Percentiles rank a stretch among this genome's conserved stretches.
Evolutionary conservation across 2,329 filamentous ascomycete genomes (phyloP).

Genomic region (Thielaviopsis populi): DNA sequence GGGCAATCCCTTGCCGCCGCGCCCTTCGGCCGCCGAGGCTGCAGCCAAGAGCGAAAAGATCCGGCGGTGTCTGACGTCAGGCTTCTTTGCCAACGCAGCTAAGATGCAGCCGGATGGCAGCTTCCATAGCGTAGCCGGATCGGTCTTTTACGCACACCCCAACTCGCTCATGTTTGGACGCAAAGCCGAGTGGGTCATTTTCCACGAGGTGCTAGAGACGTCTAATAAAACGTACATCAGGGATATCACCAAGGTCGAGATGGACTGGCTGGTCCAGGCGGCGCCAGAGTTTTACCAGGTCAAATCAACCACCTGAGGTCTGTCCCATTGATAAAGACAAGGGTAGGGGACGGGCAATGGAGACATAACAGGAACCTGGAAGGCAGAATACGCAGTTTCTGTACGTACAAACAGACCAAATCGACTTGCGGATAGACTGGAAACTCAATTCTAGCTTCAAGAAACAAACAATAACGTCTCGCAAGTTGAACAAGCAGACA

Average conservation of each 20-base stretch:
- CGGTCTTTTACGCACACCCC: slow-evolving; percentile 72
- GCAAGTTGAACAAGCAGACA: no score
- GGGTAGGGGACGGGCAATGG: neutral
- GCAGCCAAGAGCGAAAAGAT: slow-evolving; percentile 49
- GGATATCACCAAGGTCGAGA: slow-evolving; percentile 87
- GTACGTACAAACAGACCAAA: no score
- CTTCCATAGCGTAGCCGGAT: slow-evolving; percentile 72
- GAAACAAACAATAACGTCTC: no score
- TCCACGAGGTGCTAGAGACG: slow-evolving; percentile 85
- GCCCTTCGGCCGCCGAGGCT: slow-evolving; percentile 21
- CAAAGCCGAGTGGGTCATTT: slow-evolving; percentile 92
- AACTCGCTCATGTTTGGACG: slow-evolving; percentile 91
- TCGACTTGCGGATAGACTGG: no score
- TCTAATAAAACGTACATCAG: slow-evolving; percentile 77
- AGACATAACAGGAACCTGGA: neutral
- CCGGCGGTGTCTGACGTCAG: slow-evolving; percentile 67
- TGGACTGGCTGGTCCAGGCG: slow-evolving; percentile 81
- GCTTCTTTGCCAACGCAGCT: slow-evolving; percentile 87
- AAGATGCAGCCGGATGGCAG: slow-evolving; percentile 88
- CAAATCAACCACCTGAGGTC: slow-evolving; percentile 15
- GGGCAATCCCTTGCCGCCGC: neutral
- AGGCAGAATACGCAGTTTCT: neutral
- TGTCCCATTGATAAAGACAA: neutral
- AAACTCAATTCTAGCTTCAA: no score
- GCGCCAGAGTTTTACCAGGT: slow-evolving; percentile 68